Base-by-base conservation (phyloP, 306 rosid species). In the Lathyrus sativus region DNA sequence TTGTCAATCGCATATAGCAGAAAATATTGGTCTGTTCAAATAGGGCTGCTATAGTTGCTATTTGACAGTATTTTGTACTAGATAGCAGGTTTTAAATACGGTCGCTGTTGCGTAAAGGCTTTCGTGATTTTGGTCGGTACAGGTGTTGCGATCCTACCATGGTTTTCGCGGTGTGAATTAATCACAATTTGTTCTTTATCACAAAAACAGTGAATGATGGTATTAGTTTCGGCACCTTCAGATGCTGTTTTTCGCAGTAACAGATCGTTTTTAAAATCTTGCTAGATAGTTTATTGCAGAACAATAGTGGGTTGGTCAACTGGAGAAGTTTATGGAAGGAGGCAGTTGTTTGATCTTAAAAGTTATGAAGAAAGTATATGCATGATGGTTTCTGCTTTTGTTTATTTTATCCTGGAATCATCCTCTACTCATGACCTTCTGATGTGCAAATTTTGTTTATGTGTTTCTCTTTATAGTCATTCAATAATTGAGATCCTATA, bases 291-390 rank as follows among this genome's bases (percentile, higher is more conserved):
- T 2, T 45, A 45, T 45, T 13, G 7, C 18, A n/a, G 7, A 45
- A n/a, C 51, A 45, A 45, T 6, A 2, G 18, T 14, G 51, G n/a
- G n/a, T 46, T 6, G 9, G 15, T 46, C 19, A n/a, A 46, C 13
- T 11, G 26, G 50, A 49, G 54, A 24, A 24, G 60, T 54, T 12
- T 56, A 33, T 35, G 22, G 51, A 74, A 56, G 28, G 50, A 22
- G 29, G 43, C 6, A 50, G 11, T 15, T 61, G 45, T 48, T 71
- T 72, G 49, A 50, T 53, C 50, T 65, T 61, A 55, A 24, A 19
- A 58, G 6, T 57, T 57, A 12, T 62, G n/a, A 51, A 73, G 14
- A 31, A 43, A 54, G 29, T 44, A 69, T 72, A 58, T 74, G 58
- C 29, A 57, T 44, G 26, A 68, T 68, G 67, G 33, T 19, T 62